A percentile compares a stretch with the other conserved stretches of the same genome.
phyloP scores from a whole-genome alignment of 768 basidiomycete genomes.

The Symmetrospora coprosmae region DNA sequence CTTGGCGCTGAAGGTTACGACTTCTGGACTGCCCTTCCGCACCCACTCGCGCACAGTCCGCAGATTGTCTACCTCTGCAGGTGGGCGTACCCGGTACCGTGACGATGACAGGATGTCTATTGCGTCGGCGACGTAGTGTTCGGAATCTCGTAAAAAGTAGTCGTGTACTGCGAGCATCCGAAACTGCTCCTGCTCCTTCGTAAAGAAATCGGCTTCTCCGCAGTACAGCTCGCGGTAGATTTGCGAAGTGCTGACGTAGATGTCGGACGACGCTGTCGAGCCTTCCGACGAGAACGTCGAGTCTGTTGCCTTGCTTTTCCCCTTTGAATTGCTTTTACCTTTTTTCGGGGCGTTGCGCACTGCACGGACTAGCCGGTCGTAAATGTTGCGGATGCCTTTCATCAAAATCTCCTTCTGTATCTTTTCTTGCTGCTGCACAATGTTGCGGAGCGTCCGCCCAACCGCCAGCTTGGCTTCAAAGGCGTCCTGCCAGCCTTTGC shows the following conservation, averaged over 20 bases:
- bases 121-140: constrained; percentile 46
- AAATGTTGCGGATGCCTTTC: background rate
- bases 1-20: constrained; percentile 3
- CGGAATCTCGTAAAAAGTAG: constrained; percentile 47
- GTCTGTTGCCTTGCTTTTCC: too few species aligned
- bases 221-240: too few species aligned
- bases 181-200: too few species aligned
- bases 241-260: too few species aligned
- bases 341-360: too few species aligned
- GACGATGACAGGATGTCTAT: constrained; percentile 43
- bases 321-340: too few species aligned
- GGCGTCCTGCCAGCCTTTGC: background rate
- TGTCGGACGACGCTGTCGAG: too few species aligned
- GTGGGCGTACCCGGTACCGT: constrained; percentile 53
- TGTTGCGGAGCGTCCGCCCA: background rate
- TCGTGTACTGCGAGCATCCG: constrained; percentile 49
- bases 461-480: constrained; percentile 2
- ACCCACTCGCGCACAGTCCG: constrained; percentile 45
- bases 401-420: background rate
- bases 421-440: constrained; percentile 2
- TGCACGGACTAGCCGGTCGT: background rate
- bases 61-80: constrained; percentile 46
- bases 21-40: constrained; percentile 39
- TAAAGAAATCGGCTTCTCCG: too few species aligned
- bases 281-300: too few species aligned